phyloP scores from a whole-genome alignment of 306 rosid species.

The Begonia fuchsioides region DNA sequence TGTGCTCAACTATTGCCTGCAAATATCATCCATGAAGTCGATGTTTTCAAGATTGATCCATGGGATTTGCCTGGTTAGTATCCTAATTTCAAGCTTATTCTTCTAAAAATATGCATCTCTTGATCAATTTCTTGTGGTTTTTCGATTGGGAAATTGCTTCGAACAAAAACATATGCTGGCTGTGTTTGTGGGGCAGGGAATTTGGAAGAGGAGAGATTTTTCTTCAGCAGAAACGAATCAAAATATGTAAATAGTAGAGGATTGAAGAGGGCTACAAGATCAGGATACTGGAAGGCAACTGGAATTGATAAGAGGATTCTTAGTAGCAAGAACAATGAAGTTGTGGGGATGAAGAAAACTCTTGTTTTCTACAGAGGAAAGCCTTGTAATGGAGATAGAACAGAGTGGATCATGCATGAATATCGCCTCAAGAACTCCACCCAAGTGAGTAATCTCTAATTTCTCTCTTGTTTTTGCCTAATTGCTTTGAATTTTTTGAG shows the following conservation, averaged over 20 bases:
- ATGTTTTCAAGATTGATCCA: slow-evolving; percentile 49
- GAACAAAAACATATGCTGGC: neutral
- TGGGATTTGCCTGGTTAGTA: slow-evolving; percentile 71
- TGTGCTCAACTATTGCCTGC: slow-evolving; percentile 63
- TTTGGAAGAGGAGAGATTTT: slow-evolving; percentile 56
- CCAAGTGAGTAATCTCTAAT: neutral
- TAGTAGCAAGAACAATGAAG: neutral
- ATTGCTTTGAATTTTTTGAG: neutral
- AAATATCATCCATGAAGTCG: slow-evolving; percentile 39
- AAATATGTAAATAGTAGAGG: slow-evolving; percentile 56
- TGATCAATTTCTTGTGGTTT: neutral
- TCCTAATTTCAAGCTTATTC: neutral
- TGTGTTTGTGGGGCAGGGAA: slow-evolving; percentile 8
- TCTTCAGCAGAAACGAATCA: slow-evolving; percentile 46
- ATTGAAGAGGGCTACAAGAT: slow-evolving; percentile 58
- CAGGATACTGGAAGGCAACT: slow-evolving; percentile 65
- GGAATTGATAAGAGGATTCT: slow-evolving; percentile 29
- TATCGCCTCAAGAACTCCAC: slow-evolving; percentile 5
- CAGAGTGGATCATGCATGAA: slow-evolving; percentile 12
- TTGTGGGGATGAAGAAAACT: slow-evolving; percentile 6
- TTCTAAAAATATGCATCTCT: neutral
- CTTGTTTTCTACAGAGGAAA: slow-evolving; percentile 6
- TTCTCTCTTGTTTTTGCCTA: neutral
- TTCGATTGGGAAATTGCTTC: neutral
- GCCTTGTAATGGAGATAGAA: neutral